Base-by-base conservation (phyloP, 495 filamentous ascomycete species). In the Podospora bellae-mahoneyi region DNA sequence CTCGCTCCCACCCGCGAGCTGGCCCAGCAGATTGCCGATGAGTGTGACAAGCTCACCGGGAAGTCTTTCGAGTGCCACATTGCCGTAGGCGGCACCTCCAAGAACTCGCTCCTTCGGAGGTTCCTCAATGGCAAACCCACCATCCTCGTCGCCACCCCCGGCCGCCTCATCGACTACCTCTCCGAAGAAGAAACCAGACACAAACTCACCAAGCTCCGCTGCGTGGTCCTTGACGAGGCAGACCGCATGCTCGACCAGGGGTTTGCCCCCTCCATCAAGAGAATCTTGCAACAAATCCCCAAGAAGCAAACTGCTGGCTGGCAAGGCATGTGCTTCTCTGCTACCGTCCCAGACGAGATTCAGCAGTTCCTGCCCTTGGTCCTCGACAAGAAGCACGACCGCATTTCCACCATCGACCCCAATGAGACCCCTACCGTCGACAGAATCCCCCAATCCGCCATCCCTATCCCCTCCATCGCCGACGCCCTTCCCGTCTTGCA, bases 231-330 rank as follows among this genome's bases (percentile, higher is more conserved):
- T 2, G 94, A 98, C 71, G 94, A 98, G 81, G 94, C 94, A 7
- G 94, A 98, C 77, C 86, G 94, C 64, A 98, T 98, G 94, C 86
- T 98, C 20, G 94, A 98, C 77, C 94, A 92, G 72, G 92, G 93
- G 7, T 98, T 98, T 76, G 90, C 95, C 72, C 91, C 95, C 44
- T 91, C 91, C 67, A 92, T 98, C 73, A 85, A 89, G 62, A 88
- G 89, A 65, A 97, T 98, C 74, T 89, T 98, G 72, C 79, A 82
- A 19, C 83, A 84, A 6, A 91, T 92, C 66, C 87, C 90, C 0
- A 77, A 81, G 48, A 87, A 89, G 39, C 70, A 76, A 23, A 82
- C 84, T 28, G 71, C 70, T 26, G 44, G 56, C 9, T 78, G 76
- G 76, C 94, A 98, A 87, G 94, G 97, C 67, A 94, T 95, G 74